A percentile compares a stretch with the other conserved stretches of the same genome.
These are phyloP conservation scores for Microstroma glucosiphilum DNA, from an alignment of 1,284 basidiomycete species.

Conservation along the genomic window DNA sequence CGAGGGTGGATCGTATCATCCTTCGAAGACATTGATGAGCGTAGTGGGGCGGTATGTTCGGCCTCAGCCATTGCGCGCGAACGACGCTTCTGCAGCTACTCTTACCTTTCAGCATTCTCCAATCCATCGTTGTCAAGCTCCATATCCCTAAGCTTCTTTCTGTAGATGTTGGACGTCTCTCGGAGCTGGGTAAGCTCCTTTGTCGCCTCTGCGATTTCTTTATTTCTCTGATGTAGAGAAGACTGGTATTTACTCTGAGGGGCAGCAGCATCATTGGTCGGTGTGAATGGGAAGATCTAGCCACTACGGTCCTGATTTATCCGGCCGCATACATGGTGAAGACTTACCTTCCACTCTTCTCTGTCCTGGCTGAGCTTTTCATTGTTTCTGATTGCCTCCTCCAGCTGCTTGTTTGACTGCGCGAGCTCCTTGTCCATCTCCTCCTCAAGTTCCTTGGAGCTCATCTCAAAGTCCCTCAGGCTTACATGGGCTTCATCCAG, in stretches of 20 bases:
- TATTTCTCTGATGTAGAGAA: constrained; percentile 40
- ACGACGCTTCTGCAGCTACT: constrained; percentile 61
- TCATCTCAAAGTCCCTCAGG: constrained; percentile 45
- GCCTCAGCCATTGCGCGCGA: not conserved
- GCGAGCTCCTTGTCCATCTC: constrained; percentile 47
- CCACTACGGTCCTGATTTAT: not conserved
- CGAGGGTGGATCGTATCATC: constrained; percentile 80
- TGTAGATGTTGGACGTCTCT: constrained; percentile 45
- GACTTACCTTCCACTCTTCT: constrained; percentile 44
- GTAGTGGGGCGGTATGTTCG: constrained; percentile 18
- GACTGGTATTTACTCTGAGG: constrained; percentile 37
- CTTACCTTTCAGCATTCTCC: constrained; percentile 40
- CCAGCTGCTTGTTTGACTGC: constrained; percentile 24
- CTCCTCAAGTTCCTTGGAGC: constrained; percentile 43
- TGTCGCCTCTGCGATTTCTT: constrained; percentile 33
- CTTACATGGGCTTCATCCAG: constrained; percentile 38
- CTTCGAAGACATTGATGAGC: constrained; percentile 18
- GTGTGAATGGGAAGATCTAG: not conserved
- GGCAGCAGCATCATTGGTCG: not conserved
- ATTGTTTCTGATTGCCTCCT: constrained; percentile 30
- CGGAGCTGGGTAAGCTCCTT: constrained; percentile 33
- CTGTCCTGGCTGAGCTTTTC: constrained; percentile 35
- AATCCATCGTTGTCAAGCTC: constrained; percentile 49
- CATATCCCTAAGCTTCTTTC: constrained; percentile 44
- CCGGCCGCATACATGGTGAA: not conserved